Evolutionary conservation across 208 protist genomes (phyloP), one percentile per base, ranked within the genome.

Genomic region (Wallacemonas collosoma): DNA sequence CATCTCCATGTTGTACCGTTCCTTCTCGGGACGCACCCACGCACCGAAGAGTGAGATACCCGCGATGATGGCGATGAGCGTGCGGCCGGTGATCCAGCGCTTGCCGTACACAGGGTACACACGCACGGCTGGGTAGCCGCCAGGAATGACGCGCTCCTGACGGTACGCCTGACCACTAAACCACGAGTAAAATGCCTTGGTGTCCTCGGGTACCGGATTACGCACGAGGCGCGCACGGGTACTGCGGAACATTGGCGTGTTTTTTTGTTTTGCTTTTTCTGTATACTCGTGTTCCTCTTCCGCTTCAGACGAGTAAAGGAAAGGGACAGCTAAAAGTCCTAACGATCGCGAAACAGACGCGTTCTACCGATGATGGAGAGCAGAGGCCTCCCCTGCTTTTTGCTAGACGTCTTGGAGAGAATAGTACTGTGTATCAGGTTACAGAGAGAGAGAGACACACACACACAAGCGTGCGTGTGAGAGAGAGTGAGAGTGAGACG

Each of bases 1-100:
- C 90, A 95, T 95, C 71, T 97, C 93, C 82, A 94, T 81, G 70
- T 89, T 94, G 80, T 97, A 97, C 40, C 93, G 90, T 80, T 95
- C 90, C 58, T 85, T 87, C 74, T 97, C 90, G 2, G 93, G 93
- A 12, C 90, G 82, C 44, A 87, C 67, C 90, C 93, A 97, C 2
- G 88, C 88, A 48, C 93, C 91, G 63, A 94, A 96, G 55, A 95
- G 76, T 43, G 91, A 95, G 57, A 95, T 69, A n/a, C 87, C 93
- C 8, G 88, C 88, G 55, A 94, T 86, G 40, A 94, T 71, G 39
- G 88, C 91, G 66, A 97, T 89, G n/a, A 93, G 73, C 9, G 90
- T 95, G 71, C 88, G 90, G 63, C 88, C 91, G 1, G 91, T 95
- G 54, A 96, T 87, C 92, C 91, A 97, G 55, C 90, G 88, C 80